A percentile compares a stretch with the other conserved stretches of the same genome.
Evolutionary conservation across 2,329 filamentous ascomycete species (phyloP).

Genomic region (Microcyclospora pomicola): DNA sequence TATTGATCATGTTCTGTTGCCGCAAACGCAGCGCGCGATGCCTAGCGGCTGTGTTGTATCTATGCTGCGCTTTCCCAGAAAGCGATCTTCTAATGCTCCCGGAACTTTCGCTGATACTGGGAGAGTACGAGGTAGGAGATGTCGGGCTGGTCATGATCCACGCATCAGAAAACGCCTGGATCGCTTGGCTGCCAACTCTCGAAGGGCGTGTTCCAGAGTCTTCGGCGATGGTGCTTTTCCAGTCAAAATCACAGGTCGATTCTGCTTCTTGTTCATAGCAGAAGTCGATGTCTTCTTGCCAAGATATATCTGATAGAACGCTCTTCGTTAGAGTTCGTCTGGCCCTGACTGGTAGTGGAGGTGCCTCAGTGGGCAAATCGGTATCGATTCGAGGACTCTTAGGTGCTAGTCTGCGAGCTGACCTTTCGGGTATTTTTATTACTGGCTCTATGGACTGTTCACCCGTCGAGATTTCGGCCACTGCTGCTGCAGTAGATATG

Average conservation of each 20-base stretch:
- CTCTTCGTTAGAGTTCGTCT: slow-evolving; percentile 1
- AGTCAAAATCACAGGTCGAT: slow-evolving; percentile 47
- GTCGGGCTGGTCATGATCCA: not conserved
- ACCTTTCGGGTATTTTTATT: no score
- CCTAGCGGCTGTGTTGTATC: no score
- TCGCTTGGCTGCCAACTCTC: no score
- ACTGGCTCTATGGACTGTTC: no score
- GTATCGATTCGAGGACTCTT: no score
- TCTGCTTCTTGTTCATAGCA: slow-evolving; percentile 48
- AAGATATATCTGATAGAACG: slow-evolving; percentile 30
- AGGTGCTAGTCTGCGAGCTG: no score
- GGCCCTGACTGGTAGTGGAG: not conserved
- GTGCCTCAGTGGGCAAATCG: no score
- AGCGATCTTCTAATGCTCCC: not conserved
- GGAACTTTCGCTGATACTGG: not conserved
- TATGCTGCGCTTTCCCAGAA: no score
- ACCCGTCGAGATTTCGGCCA: no score
- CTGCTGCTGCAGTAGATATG: no score
- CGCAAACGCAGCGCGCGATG: no score
- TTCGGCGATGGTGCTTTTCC: slow-evolving; percentile 12
- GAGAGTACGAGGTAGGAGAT: not conserved
- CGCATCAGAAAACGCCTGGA: no score
- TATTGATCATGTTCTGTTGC: not conserved
- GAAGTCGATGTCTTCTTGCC: slow-evolving; percentile 51
- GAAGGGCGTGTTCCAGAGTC: not conserved